Conservation (phyloP, 306 rosid genomes). For the Vigna trinervia region DNA sequence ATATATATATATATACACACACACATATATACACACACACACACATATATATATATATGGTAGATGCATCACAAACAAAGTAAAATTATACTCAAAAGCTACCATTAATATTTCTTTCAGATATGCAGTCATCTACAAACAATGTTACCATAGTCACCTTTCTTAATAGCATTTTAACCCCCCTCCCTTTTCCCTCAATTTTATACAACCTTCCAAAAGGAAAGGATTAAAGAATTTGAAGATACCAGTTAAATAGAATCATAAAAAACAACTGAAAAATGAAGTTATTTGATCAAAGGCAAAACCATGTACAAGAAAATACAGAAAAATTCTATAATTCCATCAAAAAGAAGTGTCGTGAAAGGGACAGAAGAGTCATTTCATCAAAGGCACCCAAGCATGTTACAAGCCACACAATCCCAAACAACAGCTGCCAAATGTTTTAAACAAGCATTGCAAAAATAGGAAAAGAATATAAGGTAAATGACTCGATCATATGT, state of each 20-base stretch:
- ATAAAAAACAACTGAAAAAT: constrained; percentile 7
- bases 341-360: neutral
- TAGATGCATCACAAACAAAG: constrained; percentile 4
- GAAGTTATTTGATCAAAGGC: constrained; percentile 19
- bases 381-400: constrained; percentile 9
- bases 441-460: constrained; percentile 14
- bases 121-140: constrained; percentile 3
- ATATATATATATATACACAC: neutral
- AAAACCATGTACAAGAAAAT: neutral
- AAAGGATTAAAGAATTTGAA: neutral
- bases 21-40: too few relatives aligned
- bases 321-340: neutral
- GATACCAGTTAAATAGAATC: neutral
- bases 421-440: constrained; percentile 11
- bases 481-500: neutral
- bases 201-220: constrained; percentile 3
- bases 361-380: neutral
- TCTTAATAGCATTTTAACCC: neutral
- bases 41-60: neutral
- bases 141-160: constrained; percentile 8
- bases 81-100: neutral
- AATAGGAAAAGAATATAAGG: neutral
- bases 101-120: neutral
- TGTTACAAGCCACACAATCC: neutral
- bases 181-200: neutral